phyloP scores from a whole-genome alignment of 352 stramenopile genomes.

The Phytophthora sp. region DNA sequence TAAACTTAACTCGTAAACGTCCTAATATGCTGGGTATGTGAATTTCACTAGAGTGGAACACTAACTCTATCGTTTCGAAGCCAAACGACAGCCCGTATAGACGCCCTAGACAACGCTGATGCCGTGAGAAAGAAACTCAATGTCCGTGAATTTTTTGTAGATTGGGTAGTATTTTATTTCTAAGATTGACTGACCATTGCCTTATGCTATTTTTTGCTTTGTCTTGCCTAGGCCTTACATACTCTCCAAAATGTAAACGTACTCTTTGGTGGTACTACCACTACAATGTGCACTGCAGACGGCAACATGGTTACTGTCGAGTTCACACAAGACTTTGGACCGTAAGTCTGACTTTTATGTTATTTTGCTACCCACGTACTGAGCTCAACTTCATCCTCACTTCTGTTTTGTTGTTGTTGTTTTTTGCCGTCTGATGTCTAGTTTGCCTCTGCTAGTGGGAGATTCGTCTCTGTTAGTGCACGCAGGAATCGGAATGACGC shows the following conservation, averaged over 20 bases:
- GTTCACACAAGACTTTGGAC: constrained; percentile 82
- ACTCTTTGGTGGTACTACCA: constrained; percentile 61
- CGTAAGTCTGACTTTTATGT: constrained; percentile 49
- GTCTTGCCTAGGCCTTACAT: constrained; percentile 48
- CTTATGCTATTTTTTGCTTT: background rate
- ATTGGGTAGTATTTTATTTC: background rate
- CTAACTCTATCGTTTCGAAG: constrained; percentile 73
- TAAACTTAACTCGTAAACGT: background rate
- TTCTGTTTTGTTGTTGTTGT: background rate
- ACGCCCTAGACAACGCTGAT: constrained; percentile 63
- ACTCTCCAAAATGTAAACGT: constrained; percentile 63
- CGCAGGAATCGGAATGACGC: constrained; percentile 54
- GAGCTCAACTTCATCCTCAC: background rate
- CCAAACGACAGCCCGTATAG: constrained; percentile 73
- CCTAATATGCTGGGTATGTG: background rate
- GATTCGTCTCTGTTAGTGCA: constrained; percentile 65
- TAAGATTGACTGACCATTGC: background rate
- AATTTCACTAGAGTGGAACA: constrained; percentile 67
- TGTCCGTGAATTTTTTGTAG: constrained; percentile 31
- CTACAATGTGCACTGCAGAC: constrained; percentile 65
- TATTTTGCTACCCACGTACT: too few relatives aligned
- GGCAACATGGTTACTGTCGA: constrained; percentile 78
- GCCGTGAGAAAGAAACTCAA: constrained; percentile 73
- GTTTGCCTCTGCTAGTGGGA: constrained; percentile 76
- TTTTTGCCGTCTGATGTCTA: constrained; percentile 7